Base-by-base conservation (phyloP, 768 basidiomycete genomes). In the Neoboletus subvelutipes region DNA sequence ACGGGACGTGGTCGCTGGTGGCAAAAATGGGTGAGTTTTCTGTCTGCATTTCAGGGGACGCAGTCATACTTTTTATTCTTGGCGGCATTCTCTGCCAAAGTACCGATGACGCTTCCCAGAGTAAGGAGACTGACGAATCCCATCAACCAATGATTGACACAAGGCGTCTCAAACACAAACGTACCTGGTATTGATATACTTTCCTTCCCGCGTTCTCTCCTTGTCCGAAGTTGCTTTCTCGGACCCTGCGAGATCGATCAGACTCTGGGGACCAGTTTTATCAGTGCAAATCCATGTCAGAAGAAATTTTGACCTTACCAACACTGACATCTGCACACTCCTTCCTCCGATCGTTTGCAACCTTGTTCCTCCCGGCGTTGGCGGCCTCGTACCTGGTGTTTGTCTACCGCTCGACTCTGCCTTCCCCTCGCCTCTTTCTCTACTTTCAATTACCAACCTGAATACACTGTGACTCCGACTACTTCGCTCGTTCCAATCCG, bases 401-500 rank as follows among this genome's bases (percentile, higher is more conserved):
- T 77, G 75, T 52, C 79, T 66, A 34, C 77, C 80, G 55, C 74
- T 76, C 24, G 73, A 62, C 18, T 67, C 66, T 2, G 62, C 63
- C 40, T 67, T 67, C 31, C 67, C 83, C 13, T 85, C 86, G 0
- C 82, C 84, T 54, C 86, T 76, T 66, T 87, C 90, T 52, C 92
- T 77, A 64, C 90, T 92, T 72, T 97, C 94, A 49, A 96, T 86
- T 0, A 98, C 95, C 29, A 98, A 82, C 31, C 94, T 78, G 71
- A 98, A 97, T 1, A 98, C 91, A 61, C 90, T 92, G 70, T 98
- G 96, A 76, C 92, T 94, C 34, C 96, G 80, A 68, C 92, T 94
- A 75, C 92, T 94, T 56, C 96, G 76, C 65, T 94, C 90, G 68
- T 99, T 99, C 96, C 96, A 99, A 67, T 99, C 96, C n/a, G 97